phyloP scores from a whole-genome alignment of 208 protist species.

The Crithidia bombi region DNA sequence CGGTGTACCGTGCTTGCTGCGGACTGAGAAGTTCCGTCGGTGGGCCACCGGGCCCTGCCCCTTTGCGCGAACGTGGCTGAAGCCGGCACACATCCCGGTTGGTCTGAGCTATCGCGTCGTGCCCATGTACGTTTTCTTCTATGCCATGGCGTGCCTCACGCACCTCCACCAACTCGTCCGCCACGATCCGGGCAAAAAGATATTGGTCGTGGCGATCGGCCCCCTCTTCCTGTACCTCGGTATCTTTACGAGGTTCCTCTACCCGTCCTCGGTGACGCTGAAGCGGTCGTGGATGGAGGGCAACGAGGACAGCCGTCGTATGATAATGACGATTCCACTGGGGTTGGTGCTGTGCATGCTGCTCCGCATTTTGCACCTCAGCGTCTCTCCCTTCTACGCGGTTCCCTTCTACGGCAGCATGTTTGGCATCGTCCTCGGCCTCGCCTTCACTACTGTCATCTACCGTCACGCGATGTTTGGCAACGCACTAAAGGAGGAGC shows the following conservation, averaged over 20 bases:
- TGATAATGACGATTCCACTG: constrained; percentile 65
- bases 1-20: constrained; percentile 51
- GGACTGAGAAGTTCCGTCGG: constrained; percentile 47
- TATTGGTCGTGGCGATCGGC: constrained; percentile 47
- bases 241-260: constrained; percentile 55
- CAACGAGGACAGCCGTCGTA: constrained; percentile 62
- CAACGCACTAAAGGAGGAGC: constrained; percentile 36
- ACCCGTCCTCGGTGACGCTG: constrained; percentile 42
- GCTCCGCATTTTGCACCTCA: constrained; percentile 64
- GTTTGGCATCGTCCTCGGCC: constrained; percentile 66
- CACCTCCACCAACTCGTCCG: constrained; percentile 67
- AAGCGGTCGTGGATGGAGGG: constrained; percentile 24
- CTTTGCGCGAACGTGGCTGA: constrained; percentile 43
- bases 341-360: constrained; percentile 75
- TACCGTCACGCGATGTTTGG: constrained; percentile 78
- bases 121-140: constrained; percentile 84
- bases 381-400: constrained; percentile 59
- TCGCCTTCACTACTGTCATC: constrained; percentile 57
- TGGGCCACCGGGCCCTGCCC: constrained; percentile 51
- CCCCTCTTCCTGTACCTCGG: constrained; percentile 63
- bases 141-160: constrained; percentile 50
- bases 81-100: constrained; percentile 34
- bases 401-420: constrained; percentile 60
- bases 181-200: constrained; percentile 42
- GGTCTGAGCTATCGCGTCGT: constrained; percentile 37